Conservation (phyloP, 75 land plant genomes). For the Pinus tabuliformis region DNA sequence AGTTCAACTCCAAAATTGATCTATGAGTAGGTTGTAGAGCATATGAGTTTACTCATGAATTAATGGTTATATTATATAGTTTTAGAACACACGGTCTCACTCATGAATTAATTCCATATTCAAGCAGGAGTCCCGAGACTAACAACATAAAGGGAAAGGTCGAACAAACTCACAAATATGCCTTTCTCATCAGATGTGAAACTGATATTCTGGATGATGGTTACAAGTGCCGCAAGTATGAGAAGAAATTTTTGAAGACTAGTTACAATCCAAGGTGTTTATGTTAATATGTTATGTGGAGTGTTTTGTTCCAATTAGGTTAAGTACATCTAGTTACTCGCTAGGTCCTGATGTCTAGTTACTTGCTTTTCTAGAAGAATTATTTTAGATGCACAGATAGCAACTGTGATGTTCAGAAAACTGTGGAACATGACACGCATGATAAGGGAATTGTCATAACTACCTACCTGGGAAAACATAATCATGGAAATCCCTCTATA, state of each 20-base stretch:
- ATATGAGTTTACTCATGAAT: no score
- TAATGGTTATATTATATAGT: not conserved
- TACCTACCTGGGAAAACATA: conserved; percentile 66
- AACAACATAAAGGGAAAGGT: not conserved
- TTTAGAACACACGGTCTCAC: no score
- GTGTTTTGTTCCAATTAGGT: no score
- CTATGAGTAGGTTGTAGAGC: no score
- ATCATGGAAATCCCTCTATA: conserved; percentile 40
- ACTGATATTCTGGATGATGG: conserved; percentile 59
- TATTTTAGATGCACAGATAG: conserved; percentile 54
- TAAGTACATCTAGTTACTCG: no score
- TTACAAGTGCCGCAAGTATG: conserved; percentile 69
- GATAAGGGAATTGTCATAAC: conserved; percentile 66
- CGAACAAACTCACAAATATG: conserved; percentile 9
- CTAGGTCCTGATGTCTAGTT: no score
- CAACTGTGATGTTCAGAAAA: conserved; percentile 70
- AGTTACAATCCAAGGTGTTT: conserved; percentile 64
- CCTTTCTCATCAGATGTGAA: conserved; percentile 39
- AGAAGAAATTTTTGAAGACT: conserved; percentile 55
- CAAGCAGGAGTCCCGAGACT: not conserved
- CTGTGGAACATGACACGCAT: conserved; percentile 50
- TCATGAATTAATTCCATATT: not conserved
- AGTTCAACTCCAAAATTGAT: no score
- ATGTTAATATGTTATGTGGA: no score
- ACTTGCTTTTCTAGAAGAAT: conserved; percentile 23